Percentiles rank a stretch among this genome's conserved stretches.
phyloP scores from a whole-genome alignment of 1,284 basidiomycete genomes.

The Tremellales sp. region DNA sequence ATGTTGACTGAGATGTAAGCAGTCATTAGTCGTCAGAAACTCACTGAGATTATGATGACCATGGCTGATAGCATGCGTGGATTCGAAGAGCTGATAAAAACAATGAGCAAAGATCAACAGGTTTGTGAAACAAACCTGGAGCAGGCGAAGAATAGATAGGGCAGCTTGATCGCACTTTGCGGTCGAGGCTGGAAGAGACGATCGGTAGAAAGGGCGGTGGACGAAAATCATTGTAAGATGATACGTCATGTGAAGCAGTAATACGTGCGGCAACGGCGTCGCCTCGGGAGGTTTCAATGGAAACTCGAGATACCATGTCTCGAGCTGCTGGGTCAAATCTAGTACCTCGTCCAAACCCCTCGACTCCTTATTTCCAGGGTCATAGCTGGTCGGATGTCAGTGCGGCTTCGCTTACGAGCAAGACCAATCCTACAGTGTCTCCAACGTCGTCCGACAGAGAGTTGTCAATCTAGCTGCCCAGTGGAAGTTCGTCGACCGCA shows the following conservation, averaged over 20 bases:
- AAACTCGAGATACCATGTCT: constrained; percentile 12
- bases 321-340: constrained; percentile 10
- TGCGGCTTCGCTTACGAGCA: not conserved
- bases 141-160: constrained; percentile 8
- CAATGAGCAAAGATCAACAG: not conserved
- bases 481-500: constrained; percentile 22
- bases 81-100: constrained; percentile 5
- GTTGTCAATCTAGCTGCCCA: constrained; percentile 16
- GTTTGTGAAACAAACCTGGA: constrained; percentile 8
- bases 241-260: constrained; percentile 21
- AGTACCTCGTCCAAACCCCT: constrained; percentile 2
- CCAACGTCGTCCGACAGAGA: constrained; percentile 13
- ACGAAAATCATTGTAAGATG: constrained; percentile 19
- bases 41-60: constrained; percentile 18
- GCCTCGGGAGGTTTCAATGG: constrained; percentile 13
- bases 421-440: constrained; percentile 10
- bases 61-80: constrained; percentile 8
- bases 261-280: constrained; percentile 19
- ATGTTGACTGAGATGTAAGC: constrained; percentile 11
- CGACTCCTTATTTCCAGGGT: not conserved
- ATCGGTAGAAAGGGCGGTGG: constrained; percentile 23
- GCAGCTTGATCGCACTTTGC: constrained; percentile 19
- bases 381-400: constrained; percentile 11
- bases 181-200: constrained; percentile 2
- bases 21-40: not conserved